Conservation (phyloP, 208 protist genomes). For the Crithidia brevicula region DNA sequence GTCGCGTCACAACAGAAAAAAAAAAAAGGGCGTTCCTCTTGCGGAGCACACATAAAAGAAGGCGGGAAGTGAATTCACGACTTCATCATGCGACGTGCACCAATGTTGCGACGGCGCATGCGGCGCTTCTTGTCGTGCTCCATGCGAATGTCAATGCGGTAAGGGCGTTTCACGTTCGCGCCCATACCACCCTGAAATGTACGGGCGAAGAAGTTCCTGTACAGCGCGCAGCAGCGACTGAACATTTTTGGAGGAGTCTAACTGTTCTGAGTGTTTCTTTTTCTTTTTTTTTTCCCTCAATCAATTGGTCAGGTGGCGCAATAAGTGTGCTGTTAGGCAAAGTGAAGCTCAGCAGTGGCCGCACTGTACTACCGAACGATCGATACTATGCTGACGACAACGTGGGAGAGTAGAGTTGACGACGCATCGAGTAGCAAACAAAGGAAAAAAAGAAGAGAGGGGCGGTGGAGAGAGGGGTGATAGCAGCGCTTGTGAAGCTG, state of each 20-base stretch:
- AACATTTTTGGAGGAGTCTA: constrained; percentile 6
- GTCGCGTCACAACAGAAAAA: background rate
- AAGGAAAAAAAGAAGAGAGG: background rate
- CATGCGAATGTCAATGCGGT: constrained; percentile 86
- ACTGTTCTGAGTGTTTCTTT: background rate
- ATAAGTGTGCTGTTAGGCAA: too few species aligned
- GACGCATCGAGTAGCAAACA: too few species aligned
- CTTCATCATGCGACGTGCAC: constrained; percentile 85
- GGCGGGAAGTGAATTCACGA: constrained; percentile 39
- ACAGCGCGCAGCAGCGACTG: constrained; percentile 26
- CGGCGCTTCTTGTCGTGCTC: constrained; percentile 87
- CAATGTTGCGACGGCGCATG: constrained; percentile 69
- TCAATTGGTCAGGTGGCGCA: too few species aligned
- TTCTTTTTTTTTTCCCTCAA: background rate
- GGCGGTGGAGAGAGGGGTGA: background rate
- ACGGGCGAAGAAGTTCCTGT: constrained; percentile 68
- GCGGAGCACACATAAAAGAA: background rate
- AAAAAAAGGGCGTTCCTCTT: constrained; percentile 6
- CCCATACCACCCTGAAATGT: constrained; percentile 83
- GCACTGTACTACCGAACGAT: too few species aligned
- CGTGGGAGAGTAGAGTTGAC: too few species aligned
- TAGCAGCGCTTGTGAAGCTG: too few species aligned
- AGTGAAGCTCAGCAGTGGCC: too few species aligned
- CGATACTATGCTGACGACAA: too few species aligned
- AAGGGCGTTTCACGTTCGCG: constrained; percentile 80